A percentile compares a stretch with the other conserved stretches of the same genome.
These are phyloP conservation scores for Tagetes erecta DNA, from an alignment of 129 eudicot species.

Conservation along the genomic window DNA sequence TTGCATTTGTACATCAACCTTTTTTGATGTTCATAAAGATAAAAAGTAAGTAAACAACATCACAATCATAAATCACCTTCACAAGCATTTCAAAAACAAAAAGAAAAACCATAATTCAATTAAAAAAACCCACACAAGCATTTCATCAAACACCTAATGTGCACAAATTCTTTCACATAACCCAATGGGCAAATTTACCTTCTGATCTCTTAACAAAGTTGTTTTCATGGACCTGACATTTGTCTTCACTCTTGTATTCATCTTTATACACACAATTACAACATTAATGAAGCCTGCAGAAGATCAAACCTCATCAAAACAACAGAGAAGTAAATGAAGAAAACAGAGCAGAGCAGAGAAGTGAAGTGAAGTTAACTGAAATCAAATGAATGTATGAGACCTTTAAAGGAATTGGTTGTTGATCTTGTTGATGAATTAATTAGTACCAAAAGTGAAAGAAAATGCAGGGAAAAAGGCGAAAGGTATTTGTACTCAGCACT, in stretches of 20 bases:
- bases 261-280: constrained; percentile 29
- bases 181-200: constrained; percentile 27
- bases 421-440: constrained; percentile 27
- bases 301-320: constrained; percentile 20
- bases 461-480: constrained; percentile 30
- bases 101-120: constrained; percentile 39
- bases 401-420: constrained; percentile 34
- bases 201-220: constrained; percentile 49
- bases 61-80: constrained; percentile 35
- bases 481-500: constrained; percentile 4
- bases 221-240: constrained; percentile 56
- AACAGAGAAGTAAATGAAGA: constrained; percentile 27
- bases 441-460: constrained; percentile 26
- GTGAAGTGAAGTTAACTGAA: too few relatives aligned
- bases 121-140: constrained; percentile 28
- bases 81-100: constrained; percentile 15
- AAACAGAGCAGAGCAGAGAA: constrained; percentile 17
- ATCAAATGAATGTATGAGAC: background rate
- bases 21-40: constrained; percentile 34
- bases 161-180: constrained; percentile 27
- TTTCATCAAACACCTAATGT: constrained; percentile 32
- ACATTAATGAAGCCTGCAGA: constrained; percentile 43
- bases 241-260: constrained; percentile 55
- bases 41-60: constrained; percentile 29
- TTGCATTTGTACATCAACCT: constrained; percentile 50